These are phyloP conservation scores for Debaryomyces castellii DNA, from an alignment of 805 yeast genomes.

Conservation along the genomic window DNA sequence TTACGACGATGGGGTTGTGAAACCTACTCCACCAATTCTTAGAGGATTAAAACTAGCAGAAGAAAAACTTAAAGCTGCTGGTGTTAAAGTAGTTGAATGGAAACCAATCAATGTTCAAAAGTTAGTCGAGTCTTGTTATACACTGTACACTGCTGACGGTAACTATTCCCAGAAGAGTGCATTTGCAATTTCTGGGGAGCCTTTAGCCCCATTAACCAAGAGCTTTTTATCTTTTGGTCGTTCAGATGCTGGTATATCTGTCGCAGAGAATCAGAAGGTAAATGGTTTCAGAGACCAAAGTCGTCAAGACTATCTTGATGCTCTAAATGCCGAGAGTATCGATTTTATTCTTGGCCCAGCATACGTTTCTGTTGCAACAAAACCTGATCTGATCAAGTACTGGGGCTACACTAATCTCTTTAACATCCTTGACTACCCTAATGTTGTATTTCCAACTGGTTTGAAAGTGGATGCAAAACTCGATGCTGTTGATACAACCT, in stretches of 20 bases:
- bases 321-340: conserved; percentile 9
- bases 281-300: conserved; percentile 15
- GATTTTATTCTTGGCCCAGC: conserved; percentile 7
- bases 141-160: conserved; percentile 4
- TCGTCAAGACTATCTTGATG: conserved; percentile 14
- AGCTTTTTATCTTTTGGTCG: conserved; percentile 2
- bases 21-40: conserved; percentile 17
- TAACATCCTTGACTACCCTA: conserved; percentile 19
- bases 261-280: conserved; percentile 11
- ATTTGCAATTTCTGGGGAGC: conserved; percentile 1
- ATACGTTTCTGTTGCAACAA: conserved; percentile 13
- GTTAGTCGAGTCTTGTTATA: conserved; percentile 2
- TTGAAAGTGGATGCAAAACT: conserved; percentile 47
- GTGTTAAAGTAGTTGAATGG: conserved; percentile 3
- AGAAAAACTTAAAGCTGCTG: conserved; percentile 2
- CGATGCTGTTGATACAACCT: conserved; percentile 12
- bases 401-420: conserved; percentile 21
- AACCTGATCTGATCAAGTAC: conserved; percentile 17
- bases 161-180: conserved; percentile 1
- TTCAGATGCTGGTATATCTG: conserved; percentile 18
- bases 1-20: conserved; percentile 13
- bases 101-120: conserved; percentile 1
- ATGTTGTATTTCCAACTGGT: conserved; percentile 35
- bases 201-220: conserved; percentile 3
- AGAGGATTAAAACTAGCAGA: conserved; percentile 10